Base-by-base conservation (phyloP, 73 alveolate species). In the Paramecium sonneborni region DNA sequence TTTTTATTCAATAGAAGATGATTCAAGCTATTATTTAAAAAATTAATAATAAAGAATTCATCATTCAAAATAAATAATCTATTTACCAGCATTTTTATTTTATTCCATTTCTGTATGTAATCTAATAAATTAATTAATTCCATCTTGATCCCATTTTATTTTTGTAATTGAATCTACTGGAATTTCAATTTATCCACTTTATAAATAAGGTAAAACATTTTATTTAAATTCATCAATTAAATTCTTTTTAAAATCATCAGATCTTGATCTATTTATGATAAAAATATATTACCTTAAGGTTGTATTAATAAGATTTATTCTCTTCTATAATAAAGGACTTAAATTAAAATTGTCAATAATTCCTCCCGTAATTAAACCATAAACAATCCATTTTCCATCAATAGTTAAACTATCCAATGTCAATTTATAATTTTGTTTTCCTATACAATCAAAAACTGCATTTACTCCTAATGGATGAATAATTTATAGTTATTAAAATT, bases 301-400 rank as follows among this genome's bases (percentile, higher is more conserved):
- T 1, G 96, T 88, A 67, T 68, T 41, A 3, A 72, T 85, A 5
- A 95, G 15, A 21, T 85, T 85, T 14, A 76, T 93, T 84, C 97
- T 93, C 72, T 95, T 95, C 14, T 92, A 76, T 21, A 95, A 30
- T 12, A 95, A 68, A 1, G 85, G 72, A 7, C 85, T 92, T 21
- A 95, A 56, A 82, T 90, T 85, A 38, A 76, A 58, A 24, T 93
- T 69, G 2, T 74, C 76, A 43, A 95, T 57, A 14, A 74, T 67
- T 23, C 68, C 76, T n/a, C 98, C 98, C 5, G 96, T 96, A 93
- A 95, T 55, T 4, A 87, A 10, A 1, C 98, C 98, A 79, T 95
- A 95, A 57, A 95, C 15, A n/a, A 95, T 94, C 98, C 98, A 95
- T 79, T 92, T 79, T 14, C 95, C 94, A 79, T 95, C 98, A 18